A percentile compares a stretch with the other conserved stretches of the same genome.
phyloP scores from a whole-genome alignment of 169 alveolate genomes.

The Cryptosporidium sp. region DNA sequence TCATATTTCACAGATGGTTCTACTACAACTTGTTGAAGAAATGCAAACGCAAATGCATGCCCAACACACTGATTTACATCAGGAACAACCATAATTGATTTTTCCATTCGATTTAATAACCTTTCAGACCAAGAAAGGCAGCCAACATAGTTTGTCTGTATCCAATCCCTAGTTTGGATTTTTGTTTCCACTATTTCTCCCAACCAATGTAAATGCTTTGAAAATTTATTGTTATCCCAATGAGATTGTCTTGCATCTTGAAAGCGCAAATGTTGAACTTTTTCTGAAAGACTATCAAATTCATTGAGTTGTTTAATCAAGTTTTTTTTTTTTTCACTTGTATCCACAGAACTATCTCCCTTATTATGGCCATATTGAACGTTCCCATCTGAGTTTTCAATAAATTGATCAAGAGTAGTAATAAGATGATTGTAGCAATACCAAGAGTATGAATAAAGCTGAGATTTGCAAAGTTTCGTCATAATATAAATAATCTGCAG shows the following conservation, averaged over 20 bases:
- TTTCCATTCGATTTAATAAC: constrained; percentile 62
- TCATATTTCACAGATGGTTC: constrained; percentile 47
- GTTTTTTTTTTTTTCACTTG: not conserved
- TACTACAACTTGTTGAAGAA: constrained; percentile 60
- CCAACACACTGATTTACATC: constrained; percentile 75
- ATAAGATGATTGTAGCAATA: constrained; percentile 68
- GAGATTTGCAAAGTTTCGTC: constrained; percentile 37
- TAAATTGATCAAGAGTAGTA: not conserved
- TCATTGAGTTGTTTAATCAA: constrained; percentile 5
- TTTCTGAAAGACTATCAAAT: constrained; percentile 31
- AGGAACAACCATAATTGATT: constrained; percentile 62
- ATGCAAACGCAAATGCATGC: constrained; percentile 73
- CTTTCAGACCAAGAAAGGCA: constrained; percentile 70
- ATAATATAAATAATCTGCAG: not conserved
- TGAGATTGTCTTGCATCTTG: constrained; percentile 64
- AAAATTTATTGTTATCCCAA: constrained; percentile 19
- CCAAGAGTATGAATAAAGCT: constrained; percentile 73
- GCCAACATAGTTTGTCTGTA: not conserved
- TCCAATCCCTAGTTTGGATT: not conserved
- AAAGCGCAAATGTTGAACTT: constrained; percentile 66
- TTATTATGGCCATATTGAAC: not conserved
- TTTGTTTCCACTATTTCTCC: constrained; percentile 30
- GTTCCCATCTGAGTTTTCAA: not conserved
- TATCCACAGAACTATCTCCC: not conserved
- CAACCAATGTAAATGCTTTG: constrained; percentile 70